Conservation (phyloP, 1,139 yeast genomes). For the Suhomyces bribrorum region DNA sequence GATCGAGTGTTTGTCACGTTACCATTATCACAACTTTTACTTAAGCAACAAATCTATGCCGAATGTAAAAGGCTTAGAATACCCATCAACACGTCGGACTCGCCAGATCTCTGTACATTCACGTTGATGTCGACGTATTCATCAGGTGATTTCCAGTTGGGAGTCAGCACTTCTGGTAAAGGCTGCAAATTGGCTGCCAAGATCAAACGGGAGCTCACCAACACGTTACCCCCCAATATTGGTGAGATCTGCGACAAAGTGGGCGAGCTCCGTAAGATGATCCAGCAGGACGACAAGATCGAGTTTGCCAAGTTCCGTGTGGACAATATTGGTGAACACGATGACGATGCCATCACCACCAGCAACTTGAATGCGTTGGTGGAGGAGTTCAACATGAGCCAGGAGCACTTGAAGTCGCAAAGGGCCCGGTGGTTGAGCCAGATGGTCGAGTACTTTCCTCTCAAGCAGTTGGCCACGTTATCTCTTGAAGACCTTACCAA, state of each 20-base stretch:
- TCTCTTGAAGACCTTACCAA: slow-evolving; percentile 57
- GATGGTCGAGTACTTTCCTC: slow-evolving; percentile 88
- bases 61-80: slow-evolving; percentile 64
- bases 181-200: slow-evolving; percentile 87
- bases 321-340: slow-evolving; percentile 52
- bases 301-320: slow-evolving; percentile 22
- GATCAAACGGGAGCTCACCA: slow-evolving; percentile 71
- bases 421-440: slow-evolving; percentile 86
- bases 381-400: slow-evolving; percentile 57
- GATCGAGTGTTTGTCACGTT: slow-evolving; percentile 74
- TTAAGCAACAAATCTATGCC: slow-evolving; percentile 43
- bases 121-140: slow-evolving; percentile 70
- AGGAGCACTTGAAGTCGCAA: slow-evolving; percentile 54
- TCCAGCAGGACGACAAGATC: slow-evolving; percentile 54
- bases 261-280: slow-evolving; percentile 60
- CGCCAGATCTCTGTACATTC: slow-evolving; percentile 72
- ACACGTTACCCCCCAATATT: slow-evolving; percentile 66
- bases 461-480: slow-evolving; percentile 58
- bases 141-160: slow-evolving; percentile 77
- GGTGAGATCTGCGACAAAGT: slow-evolving; percentile 68
- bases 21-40: slow-evolving; percentile 23
- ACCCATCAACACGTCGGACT: slow-evolving; percentile 80
- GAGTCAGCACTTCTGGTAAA: slow-evolving; percentile 84
- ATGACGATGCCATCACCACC: slow-evolving; percentile 68
- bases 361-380: slow-evolving; percentile 62